Conservation (phyloP, 306 rosid species). For the Corylus americana region DNA sequence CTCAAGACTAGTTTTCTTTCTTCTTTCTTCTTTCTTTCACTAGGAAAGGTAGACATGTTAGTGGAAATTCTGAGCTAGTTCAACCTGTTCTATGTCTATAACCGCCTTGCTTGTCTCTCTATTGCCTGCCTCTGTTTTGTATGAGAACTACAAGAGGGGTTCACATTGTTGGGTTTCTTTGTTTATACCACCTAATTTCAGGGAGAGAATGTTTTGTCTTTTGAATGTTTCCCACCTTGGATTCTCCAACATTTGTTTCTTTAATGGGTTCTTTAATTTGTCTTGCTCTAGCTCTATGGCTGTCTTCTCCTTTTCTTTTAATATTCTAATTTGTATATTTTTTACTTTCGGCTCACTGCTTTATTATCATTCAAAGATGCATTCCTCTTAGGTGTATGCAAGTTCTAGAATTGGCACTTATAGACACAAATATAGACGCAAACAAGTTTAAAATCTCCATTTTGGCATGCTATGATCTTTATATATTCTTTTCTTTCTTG, state of each 20-base stretch:
- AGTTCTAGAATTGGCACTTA: slow-evolving; percentile 25
- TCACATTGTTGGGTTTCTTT: slow-evolving; percentile 26
- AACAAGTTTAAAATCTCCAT: slow-evolving; percentile 30
- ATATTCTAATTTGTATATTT: background rate
- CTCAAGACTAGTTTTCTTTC: background rate
- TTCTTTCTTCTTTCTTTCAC: slow-evolving; percentile 39
- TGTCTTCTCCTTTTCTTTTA: slow-evolving; percentile 15
- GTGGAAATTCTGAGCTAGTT: slow-evolving; percentile 15
- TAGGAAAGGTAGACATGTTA: slow-evolving; percentile 41
- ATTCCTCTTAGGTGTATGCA: slow-evolving; percentile 17
- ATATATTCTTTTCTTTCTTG: slow-evolving; percentile 67
- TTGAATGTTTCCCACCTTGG: slow-evolving; percentile 35
- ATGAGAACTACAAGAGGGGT: slow-evolving; percentile 11
- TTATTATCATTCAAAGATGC: slow-evolving; percentile 1
- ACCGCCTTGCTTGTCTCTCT: slow-evolving; percentile 1
- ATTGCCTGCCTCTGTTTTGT: slow-evolving; percentile 22
- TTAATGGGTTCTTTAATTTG: slow-evolving; percentile 33
- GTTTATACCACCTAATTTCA: slow-evolving; percentile 40
- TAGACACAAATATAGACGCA: slow-evolving; percentile 28
- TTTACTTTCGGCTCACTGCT: slow-evolving; percentile 38
- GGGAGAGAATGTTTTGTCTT: slow-evolving; percentile 44
- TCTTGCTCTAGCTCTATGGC: slow-evolving; percentile 42
- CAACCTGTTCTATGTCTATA: slow-evolving; percentile 18
- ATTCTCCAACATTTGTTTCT: slow-evolving; percentile 35
- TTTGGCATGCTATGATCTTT: slow-evolving; percentile 47